Evolutionary conservation across 495 filamentous ascomycete species (phyloP), one percentile per base, ranked within the genome.

Genomic region (Rusavskia elegans): DNA sequence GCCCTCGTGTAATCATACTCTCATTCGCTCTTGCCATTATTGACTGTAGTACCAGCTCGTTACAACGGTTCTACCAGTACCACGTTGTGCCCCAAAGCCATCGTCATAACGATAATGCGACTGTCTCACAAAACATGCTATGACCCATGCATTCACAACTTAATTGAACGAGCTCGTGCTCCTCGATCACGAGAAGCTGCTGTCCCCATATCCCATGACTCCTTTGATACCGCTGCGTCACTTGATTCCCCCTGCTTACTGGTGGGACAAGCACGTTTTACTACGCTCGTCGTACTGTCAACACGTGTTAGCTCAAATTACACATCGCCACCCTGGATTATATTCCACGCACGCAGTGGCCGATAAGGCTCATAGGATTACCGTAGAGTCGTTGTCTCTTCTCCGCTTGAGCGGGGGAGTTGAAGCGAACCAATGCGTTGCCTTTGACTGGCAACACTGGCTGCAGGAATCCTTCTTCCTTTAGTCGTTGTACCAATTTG

Each of bases 321-420:
- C 7, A 25, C 2, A 25, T 7, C 13, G 19, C 3, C 36, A 2
- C 16, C 19, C n/a, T 23, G 2, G 20, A 20, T 45, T 7, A 39
- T 11, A 13, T 11, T 25, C 1, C 19, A 55, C 57, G 44, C 36
- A 59, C 57, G 21, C 45, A 48, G 25, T 48, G 25, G 20, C 42
- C 38, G 23, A 59, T 52, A 25, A 45, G 29, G 21, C 52, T 55
- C 46, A 59, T 49, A 13, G 57, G 57, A 23, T 59, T 45, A 19
- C 36, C 25, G 19, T 59, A 59, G 10, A 53, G 32, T 29, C 48
- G 39, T 9, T 46, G 27, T 40, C 20, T 48, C 13, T 16, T 37
- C 10, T 19, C 20, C 8, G 21, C 13, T 20, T 53, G 46, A 23
- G 29, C 25, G 30, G 46, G 49, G n/a, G 55, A 54, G 6, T 37